These are phyloP conservation scores for Nyctanthes arbortristis DNA, from an alignment of 257 asterid species.

Conservation along the genomic window DNA sequence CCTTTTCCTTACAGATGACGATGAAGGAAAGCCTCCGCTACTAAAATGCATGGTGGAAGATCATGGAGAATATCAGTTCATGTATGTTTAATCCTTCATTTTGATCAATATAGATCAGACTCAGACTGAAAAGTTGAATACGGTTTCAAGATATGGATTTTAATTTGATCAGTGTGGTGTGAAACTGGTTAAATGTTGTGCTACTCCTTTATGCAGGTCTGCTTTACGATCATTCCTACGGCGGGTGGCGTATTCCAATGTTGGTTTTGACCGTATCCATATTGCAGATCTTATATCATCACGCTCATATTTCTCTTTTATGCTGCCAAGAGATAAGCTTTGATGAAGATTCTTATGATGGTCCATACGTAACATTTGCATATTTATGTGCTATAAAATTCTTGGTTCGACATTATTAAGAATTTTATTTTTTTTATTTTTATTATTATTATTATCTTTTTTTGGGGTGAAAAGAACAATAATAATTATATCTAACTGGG, in stretches of 20 bases:
- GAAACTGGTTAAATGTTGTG: conserved; percentile 9
- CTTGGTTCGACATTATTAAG: no score
- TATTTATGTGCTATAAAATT: no score
- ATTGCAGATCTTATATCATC: conserved; percentile 8
- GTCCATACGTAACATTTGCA: no score
- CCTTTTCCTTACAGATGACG: conserved; percentile 86
- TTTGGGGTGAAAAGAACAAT: no score
- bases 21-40: conserved; percentile 85
- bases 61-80: conserved; percentile 53
- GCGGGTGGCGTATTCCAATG: conserved; percentile 90
- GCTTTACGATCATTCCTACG: conserved; percentile 76
- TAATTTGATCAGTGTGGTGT: not conserved
- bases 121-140: conserved; percentile 16
- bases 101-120: conserved; percentile 11
- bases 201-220: conserved; percentile 63
- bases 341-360: no score
- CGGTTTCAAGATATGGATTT: conserved; percentile 8
- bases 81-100: conserved; percentile 53
- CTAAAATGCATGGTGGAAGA: conserved; percentile 87
- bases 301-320: no score
- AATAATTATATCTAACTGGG: no score
- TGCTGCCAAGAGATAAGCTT: no score
- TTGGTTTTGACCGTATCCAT: conserved; percentile 95
- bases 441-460: no score
- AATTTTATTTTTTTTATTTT: no score